Evolutionary conservation across 306 rosid genomes (phyloP), one percentile per base, ranked within the genome.

Genomic region (Aeschynomene evenia): DNA sequence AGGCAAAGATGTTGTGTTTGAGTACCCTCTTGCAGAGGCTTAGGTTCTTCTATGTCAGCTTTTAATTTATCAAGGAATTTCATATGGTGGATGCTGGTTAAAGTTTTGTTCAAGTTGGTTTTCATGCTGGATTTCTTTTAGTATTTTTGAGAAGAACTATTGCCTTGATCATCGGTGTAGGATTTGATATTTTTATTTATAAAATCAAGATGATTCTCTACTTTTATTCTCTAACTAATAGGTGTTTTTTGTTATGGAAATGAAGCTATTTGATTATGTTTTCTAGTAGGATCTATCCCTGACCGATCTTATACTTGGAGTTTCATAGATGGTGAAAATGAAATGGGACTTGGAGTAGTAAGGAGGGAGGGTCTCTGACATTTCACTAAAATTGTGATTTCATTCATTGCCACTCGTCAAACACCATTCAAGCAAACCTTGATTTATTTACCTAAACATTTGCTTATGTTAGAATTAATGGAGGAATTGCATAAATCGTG

Each of bases 1-100:
- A 0, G 98, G 98, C 80, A 89, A 85, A 80, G 98, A 92, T 59
- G 95, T 89, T 1, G 95, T 87, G 68, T 89, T 92, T 18, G 98
- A 92, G 57, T 92, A 87, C 50, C 98, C 96, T 7, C 20, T 72
- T 7, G 73, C 90, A 0, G 98, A 89, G 78, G 89, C 88, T n/a
- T 92, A 89, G 81, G 46, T 65, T 65, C 53, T 59, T 19, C 8
- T 69, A 55, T 59, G 18, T 69, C 20, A 65, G 39, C 16, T 55
- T 65, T 56, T 50, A 29, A 64, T 64, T 70, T 68, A 28, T 43
- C 40, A 13, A 12, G 39, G 77, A 37, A 29, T 42, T 65, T 21
- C 75, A 51, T 7, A 31, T 65, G 71, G 51, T 51, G 78, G 61
- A 76, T 66, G 70, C 36, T 71, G 61, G 67, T 66, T 65, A 16